Conservation (phyloP, 805 yeast genomes). For the Ogataea salicorniae region DNA sequence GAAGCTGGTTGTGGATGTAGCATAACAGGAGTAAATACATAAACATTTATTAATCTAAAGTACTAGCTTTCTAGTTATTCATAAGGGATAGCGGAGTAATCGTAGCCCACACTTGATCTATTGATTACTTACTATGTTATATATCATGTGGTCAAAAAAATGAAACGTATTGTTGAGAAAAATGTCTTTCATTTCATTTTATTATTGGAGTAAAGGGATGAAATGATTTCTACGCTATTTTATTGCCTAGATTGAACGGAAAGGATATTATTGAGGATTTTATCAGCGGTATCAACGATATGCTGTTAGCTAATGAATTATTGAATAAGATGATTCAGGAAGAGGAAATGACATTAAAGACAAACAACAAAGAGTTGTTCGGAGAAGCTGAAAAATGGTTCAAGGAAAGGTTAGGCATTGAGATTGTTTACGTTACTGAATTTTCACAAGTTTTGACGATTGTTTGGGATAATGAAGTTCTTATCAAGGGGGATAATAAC, state of each 20-base stretch:
- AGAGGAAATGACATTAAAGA: constrained; percentile 23
- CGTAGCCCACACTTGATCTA: too few relatives aligned
- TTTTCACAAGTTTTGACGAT: constrained; percentile 69
- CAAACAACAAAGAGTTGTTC: constrained; percentile 10
- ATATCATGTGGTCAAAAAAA: too few relatives aligned
- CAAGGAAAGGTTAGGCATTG: constrained; percentile 49
- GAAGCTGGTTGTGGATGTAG: too few relatives aligned
- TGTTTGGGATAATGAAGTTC: constrained; percentile 59
- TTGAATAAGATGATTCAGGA: constrained; percentile 20
- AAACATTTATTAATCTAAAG: too few relatives aligned
- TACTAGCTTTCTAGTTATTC: too few relatives aligned
- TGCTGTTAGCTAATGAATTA: constrained; percentile 12
- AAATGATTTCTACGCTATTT: too few relatives aligned
- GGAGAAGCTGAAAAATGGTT: constrained; percentile 48
- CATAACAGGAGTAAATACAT: too few relatives aligned
- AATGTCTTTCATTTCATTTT: too few relatives aligned
- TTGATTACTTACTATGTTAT: too few relatives aligned
- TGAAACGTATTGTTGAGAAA: too few relatives aligned
- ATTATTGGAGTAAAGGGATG: too few relatives aligned
- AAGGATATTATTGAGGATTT: constrained; percentile 62
- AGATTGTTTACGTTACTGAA: constrained; percentile 62
- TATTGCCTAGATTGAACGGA: constrained; percentile 68
- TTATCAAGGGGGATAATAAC: constrained; percentile 5
- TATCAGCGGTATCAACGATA: constrained; percentile 28
- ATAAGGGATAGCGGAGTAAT: too few relatives aligned